Conservation (phyloP, 2,329 filamentous ascomycete genomes). For the Tothia fuscella region DNA sequence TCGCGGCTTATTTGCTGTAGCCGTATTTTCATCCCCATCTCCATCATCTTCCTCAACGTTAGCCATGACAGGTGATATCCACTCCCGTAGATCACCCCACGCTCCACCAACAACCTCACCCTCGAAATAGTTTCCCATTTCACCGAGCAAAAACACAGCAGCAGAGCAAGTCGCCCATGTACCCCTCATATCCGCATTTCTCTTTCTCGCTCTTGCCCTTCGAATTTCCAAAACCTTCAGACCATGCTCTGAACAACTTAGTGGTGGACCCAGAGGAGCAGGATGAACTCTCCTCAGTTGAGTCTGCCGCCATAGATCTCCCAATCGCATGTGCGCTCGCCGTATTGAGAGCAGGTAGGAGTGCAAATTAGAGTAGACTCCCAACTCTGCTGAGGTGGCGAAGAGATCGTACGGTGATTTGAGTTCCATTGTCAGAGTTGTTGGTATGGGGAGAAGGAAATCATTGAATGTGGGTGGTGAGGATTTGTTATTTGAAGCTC, state of each 20-base stretch:
- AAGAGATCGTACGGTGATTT: slow-evolving; percentile 78
- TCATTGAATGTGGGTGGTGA: slow-evolving; percentile 51
- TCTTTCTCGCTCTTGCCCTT: slow-evolving; percentile 50
- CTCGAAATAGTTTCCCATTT: slow-evolving; percentile 80
- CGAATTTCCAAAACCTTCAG: slow-evolving; percentile 48
- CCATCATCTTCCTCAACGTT: not conserved
- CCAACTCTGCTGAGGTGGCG: slow-evolving; percentile 61
- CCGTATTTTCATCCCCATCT: not conserved
- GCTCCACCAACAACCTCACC: slow-evolving; percentile 74
- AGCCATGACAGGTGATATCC: too few relatives aligned
- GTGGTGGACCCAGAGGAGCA: slow-evolving; percentile 52
- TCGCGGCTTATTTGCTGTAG: slow-evolving; percentile 19
- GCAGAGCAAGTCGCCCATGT: slow-evolving; percentile 86
- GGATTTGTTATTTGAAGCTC: slow-evolving; percentile 29
- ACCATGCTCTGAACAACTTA: slow-evolving; percentile 49
- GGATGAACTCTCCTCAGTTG: slow-evolving; percentile 67
- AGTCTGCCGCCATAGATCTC: slow-evolving; percentile 76
- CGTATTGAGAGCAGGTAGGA: slow-evolving; percentile 78
- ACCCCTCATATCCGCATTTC: slow-evolving; percentile 59
- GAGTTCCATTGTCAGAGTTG: slow-evolving; percentile 58
- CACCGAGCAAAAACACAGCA: slow-evolving; percentile 77
- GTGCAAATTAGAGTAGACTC: slow-evolving; percentile 73
- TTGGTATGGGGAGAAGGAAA: slow-evolving; percentile 67
- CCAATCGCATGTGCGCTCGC: slow-evolving; percentile 72
- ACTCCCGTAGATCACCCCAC: slow-evolving; percentile 67